Conservation (phyloP, 345 rosid species). For the Passiflora organensis region DNA sequence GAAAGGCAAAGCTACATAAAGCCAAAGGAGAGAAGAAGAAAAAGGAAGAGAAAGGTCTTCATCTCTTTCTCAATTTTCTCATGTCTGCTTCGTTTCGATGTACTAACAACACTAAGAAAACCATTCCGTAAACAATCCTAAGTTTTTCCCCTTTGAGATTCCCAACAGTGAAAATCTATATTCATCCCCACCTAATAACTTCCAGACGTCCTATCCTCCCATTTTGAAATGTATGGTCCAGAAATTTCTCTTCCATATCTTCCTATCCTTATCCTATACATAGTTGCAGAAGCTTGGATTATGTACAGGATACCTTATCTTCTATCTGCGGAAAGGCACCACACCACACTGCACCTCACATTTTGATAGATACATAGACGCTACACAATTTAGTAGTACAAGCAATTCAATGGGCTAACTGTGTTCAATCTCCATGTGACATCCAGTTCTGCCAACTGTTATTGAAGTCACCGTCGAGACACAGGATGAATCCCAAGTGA, state of each 20-base stretch:
- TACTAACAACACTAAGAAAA: no score
- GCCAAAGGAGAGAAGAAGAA: slow-evolving; percentile 33
- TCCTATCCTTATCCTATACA: background rate
- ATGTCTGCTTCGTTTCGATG: background rate
- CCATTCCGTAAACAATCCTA: no score
- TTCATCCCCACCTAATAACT: no score
- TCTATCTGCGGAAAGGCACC: no score
- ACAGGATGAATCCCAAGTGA: slow-evolving; percentile 24
- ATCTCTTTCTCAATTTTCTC: background rate
- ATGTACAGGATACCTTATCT: background rate
- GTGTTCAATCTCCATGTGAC: background rate
- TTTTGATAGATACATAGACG: background rate
- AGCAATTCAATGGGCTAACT: background rate
- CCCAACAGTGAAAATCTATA: no score
- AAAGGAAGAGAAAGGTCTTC: slow-evolving; percentile 32
- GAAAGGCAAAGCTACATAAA: slow-evolving; percentile 29
- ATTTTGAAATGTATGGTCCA: slow-evolving; percentile 4
- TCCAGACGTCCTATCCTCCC: background rate
- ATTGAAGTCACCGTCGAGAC: slow-evolving; percentile 22
- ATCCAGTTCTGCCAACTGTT: slow-evolving; percentile 26
- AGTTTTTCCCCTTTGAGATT: no score
- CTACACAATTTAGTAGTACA: background rate
- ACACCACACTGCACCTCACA: background rate
- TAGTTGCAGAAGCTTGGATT: background rate
- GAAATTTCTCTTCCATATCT: background rate